These are phyloP conservation scores for Zychaea mexicana DNA, from an alignment of 371 early-diverging fungal genomes.

Conservation along the genomic window DNA sequence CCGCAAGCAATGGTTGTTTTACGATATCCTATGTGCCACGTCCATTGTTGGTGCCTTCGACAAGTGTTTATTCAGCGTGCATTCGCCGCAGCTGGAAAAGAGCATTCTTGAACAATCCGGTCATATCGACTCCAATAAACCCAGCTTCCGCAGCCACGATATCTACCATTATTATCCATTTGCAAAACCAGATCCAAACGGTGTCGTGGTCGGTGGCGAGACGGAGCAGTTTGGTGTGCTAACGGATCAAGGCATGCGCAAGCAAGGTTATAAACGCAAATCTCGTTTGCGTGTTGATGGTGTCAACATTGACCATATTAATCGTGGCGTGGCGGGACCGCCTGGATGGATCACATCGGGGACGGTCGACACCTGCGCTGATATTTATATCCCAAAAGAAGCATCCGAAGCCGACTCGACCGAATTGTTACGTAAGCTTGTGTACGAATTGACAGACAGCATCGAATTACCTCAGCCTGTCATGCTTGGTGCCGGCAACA, in stretches of 20 bases:
- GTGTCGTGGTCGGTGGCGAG: slow-evolving; percentile 51
- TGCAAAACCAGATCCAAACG: slow-evolving; percentile 48
- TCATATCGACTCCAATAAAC: slow-evolving; percentile 38
- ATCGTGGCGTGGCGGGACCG: slow-evolving; percentile 86
- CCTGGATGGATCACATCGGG: slow-evolving; percentile 95
- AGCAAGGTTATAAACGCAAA: slow-evolving; percentile 52
- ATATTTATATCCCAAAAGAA: slow-evolving; percentile 72
- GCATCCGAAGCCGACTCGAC: slow-evolving; percentile 56
- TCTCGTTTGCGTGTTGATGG: slow-evolving; percentile 90
- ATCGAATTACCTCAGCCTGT: slow-evolving; percentile 67
- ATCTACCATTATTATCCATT: slow-evolving; percentile 51
- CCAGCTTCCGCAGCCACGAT: slow-evolving; percentile 44
- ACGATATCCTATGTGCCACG: slow-evolving; percentile 89
- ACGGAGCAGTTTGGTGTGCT: slow-evolving; percentile 44
- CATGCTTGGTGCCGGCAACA: slow-evolving; percentile 55
- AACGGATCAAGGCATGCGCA: slow-evolving; percentile 45
- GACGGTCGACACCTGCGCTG: slow-evolving; percentile 80
- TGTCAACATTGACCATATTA: slow-evolving; percentile 90
- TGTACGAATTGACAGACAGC: slow-evolving; percentile 78
- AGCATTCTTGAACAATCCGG: slow-evolving; percentile 49
- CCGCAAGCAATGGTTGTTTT: slow-evolving; percentile 91
- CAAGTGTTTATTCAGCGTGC: slow-evolving; percentile 91
- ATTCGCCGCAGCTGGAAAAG: slow-evolving; percentile 75
- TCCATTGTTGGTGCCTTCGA: slow-evolving; percentile 93
- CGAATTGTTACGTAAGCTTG: slow-evolving; percentile 66